Conservation (phyloP, 2,329 filamentous ascomycete species). For the Ophiostoma perfectum region DNA sequence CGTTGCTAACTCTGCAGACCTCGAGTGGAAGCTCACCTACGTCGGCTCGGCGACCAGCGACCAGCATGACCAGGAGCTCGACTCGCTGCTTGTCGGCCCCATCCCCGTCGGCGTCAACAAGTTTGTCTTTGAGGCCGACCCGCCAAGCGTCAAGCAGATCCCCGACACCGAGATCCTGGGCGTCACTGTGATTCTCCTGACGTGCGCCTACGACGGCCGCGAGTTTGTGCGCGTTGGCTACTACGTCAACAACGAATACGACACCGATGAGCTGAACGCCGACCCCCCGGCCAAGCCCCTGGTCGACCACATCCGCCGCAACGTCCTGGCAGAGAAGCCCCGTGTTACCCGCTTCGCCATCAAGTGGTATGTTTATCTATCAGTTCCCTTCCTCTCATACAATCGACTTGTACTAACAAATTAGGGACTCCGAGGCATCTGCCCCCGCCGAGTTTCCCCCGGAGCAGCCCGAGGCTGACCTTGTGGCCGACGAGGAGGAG, state of each 20-base stretch:
- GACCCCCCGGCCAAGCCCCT: slow-evolving; percentile 90
- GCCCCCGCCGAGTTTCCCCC: slow-evolving; percentile 94
- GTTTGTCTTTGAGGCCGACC: slow-evolving; percentile 93
- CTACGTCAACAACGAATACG: slow-evolving; percentile 99
- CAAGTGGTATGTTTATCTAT: slow-evolving; percentile 68
- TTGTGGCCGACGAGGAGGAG: slow-evolving; percentile 74
- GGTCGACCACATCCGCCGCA: slow-evolving; percentile 85
- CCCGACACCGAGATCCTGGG: slow-evolving; percentile 92
- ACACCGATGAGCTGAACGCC: slow-evolving; percentile 78
- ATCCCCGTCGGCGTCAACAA: slow-evolving; percentile 98
- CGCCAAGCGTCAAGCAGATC: slow-evolving; percentile 84
- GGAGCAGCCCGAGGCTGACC: slow-evolving; percentile 93
- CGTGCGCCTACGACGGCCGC: slow-evolving; percentile 90
- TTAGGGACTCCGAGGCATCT: slow-evolving; percentile 94
- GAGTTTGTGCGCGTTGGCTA: slow-evolving; percentile 98
- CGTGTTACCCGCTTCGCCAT: slow-evolving; percentile 96
- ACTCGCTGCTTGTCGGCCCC: slow-evolving; percentile 93
- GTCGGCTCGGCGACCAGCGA: slow-evolving; percentile 96
- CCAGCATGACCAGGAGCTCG: slow-evolving; percentile 97
- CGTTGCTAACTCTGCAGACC: slow-evolving; percentile 52
- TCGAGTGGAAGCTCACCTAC: slow-evolving; percentile 99
- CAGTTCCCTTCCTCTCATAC: not conserved
- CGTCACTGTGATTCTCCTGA: slow-evolving; percentile 93
- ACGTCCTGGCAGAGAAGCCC: slow-evolving; percentile 93
- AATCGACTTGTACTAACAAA: slow-evolving; percentile 11